Evolutionary conservation across 192 early-diverging fungal genomes (phyloP).

Genomic region (Backusella mclennaniae): DNA sequence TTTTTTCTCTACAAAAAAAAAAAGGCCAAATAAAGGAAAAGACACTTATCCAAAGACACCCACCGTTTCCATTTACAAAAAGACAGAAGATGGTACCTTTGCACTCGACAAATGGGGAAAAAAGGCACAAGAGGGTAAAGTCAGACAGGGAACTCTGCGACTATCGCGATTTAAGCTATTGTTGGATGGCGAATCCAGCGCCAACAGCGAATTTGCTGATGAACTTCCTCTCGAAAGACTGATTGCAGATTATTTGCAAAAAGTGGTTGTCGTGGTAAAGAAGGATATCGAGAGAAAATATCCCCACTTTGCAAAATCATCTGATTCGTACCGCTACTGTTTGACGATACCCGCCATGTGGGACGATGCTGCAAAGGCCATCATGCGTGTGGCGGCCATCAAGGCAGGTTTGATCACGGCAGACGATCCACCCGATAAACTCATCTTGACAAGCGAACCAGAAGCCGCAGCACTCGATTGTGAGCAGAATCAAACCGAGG

Average conservation of each 20-base stretch:
- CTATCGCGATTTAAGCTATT: background rate
- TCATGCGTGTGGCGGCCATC: constrained; percentile 53
- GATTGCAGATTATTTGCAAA: background rate
- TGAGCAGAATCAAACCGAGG: constrained; percentile 48
- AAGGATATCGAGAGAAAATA: background rate
- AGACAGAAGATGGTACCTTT: background rate
- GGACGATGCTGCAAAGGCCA: constrained; percentile 50
- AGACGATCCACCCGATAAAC: constrained; percentile 42
- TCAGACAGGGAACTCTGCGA: background rate
- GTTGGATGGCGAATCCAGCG: background rate
- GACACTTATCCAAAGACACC: background rate
- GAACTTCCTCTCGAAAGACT: background rate
- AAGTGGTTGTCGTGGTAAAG: background rate
- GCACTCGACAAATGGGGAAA: background rate
- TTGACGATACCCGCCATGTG: constrained; percentile 56
- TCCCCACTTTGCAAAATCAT: background rate
- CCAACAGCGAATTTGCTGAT: background rate
- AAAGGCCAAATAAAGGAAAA: background rate
- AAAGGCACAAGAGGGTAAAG: background rate
- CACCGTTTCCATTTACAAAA: background rate
- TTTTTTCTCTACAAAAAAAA: background rate
- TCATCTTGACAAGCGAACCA: constrained; percentile 49
- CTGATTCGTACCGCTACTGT: constrained; percentile 19
- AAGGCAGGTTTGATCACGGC: constrained; percentile 50
- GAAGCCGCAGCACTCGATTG: constrained; percentile 59